Evolutionary conservation across 1,139 yeast genomes (phyloP), one percentile per base, ranked within the genome.

Genomic region (Debaryomyces subglobosus): DNA sequence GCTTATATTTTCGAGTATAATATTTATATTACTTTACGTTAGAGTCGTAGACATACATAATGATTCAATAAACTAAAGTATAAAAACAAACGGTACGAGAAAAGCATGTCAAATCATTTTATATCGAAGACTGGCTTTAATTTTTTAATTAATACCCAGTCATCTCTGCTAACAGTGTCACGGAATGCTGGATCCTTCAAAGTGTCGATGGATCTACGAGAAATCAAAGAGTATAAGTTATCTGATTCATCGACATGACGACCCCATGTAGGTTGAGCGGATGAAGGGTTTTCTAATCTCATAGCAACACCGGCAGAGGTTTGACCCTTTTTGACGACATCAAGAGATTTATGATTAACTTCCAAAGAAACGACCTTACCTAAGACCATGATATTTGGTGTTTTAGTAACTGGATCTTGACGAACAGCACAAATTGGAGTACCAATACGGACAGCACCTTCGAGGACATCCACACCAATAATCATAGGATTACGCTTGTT

Each of bases 401-500:
- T 85, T 58, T 89, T 89, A 2, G 96, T 89, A 13, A 77, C 78
- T 36, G 98, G 96, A 63, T 92, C 97, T 44, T 77, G 76, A 71
- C 92, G 91, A 47, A 94, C 97, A 25, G 95, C 94, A 74, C 96
- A 87, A 54, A 94, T 90, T 56, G 99, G 99, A 1, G 99, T 92
- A 50, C 99, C 99, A 45, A 89, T 69, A 57, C 94, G 84, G 43
- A 95, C 80, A 38, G 89, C 79, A 61, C 99, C 99, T 68, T 94
- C 98, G 46, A 82, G 69, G 54, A 94, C 96, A 68, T 94, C 99
- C 53, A 94, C 98, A 82, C 99, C 99, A 65, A 94, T 89, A 64
- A 94, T 91, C 98, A 94, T 94, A 51, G 99, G 99, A 70, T 92
- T 91, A 75, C 99, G 89, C 78, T 94, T 94, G 84, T 95, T 95